Evolutionary conservation across 2,329 filamentous ascomycete species (phyloP).

Genomic region (Akanthomyces lecanii): DNA sequence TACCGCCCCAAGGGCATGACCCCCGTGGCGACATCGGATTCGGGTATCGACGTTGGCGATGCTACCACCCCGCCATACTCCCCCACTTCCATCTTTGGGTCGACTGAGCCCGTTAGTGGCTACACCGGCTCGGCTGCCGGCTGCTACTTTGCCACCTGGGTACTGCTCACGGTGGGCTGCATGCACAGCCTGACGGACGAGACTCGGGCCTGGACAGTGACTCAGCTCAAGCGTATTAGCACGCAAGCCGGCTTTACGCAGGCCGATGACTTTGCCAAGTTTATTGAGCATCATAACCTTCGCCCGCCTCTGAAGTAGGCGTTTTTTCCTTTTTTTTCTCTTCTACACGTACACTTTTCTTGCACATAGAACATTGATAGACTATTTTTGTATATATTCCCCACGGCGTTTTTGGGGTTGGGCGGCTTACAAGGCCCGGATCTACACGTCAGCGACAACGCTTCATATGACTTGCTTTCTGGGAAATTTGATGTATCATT

Average conservation of each 20-base stretch:
- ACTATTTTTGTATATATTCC: not conserved
- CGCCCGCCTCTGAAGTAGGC: slow-evolving; percentile 15
- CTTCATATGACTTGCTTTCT: not conserved
- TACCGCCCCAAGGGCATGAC: slow-evolving; percentile 16
- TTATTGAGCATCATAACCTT: slow-evolving; percentile 13
- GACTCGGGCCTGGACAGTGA: slow-evolving; percentile 16
- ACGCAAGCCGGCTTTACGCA: slow-evolving; percentile 14
- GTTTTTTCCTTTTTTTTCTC: not conserved
- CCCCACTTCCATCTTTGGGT: slow-evolving; percentile 13
- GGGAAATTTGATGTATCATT: not conserved
- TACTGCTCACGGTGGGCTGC: slow-evolving; percentile 15
- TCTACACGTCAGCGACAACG: not conserved
- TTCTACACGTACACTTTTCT: not conserved
- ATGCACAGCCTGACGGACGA: slow-evolving; percentile 18
- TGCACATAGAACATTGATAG: not conserved
- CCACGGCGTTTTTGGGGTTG: not conserved
- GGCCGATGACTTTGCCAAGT: slow-evolving; percentile 16
- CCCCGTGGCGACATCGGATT: slow-evolving; percentile 10
- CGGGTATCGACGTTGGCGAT: slow-evolving; percentile 12
- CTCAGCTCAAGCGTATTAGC: slow-evolving; percentile 14
- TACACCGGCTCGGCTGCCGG: slow-evolving; percentile 15
- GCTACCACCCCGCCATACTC: slow-evolving; percentile 7
- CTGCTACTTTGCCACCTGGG: slow-evolving; percentile 14
- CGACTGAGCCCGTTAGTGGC: slow-evolving; percentile 9
- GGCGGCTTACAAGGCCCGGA: slow-evolving; percentile 1